phyloP scores from a whole-genome alignment of 2,329 filamentous ascomycete genomes.

The Incumbomyces lentus region DNA sequence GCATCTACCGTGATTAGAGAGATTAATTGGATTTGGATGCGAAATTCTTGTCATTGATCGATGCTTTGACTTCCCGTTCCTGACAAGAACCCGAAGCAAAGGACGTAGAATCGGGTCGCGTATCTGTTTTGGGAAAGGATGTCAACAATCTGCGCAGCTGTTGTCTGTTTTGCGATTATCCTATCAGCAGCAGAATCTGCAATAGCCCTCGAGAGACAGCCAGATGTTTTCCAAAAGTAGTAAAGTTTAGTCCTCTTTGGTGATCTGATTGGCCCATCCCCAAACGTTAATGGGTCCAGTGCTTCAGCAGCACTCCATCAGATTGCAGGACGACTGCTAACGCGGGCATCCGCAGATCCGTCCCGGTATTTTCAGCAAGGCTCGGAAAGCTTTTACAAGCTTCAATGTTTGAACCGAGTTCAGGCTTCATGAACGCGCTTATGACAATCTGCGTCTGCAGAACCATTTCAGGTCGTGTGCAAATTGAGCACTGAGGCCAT shows the following conservation, averaged over 20 bases:
- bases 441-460: no score
- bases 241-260: not conserved
- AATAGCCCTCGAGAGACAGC: not conserved
- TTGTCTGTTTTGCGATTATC: not conserved
- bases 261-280: slow-evolving; percentile 1
- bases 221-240: not conserved
- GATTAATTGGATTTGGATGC: not conserved
- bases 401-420: no score
- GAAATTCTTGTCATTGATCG: not conserved
- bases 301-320: no score
- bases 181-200: not conserved
- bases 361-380: no score
- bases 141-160: not conserved
- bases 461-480: no score
- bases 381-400: no score
- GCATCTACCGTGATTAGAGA: no score
- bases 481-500: no score
- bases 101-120: not conserved
- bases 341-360: no score
- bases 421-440: no score
- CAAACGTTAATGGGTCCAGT: no score
- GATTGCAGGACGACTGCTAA: no score
- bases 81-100: not conserved
- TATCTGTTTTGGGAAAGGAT: not conserved
- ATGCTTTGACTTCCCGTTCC: not conserved